Evolutionary conservation across 805 yeast species (phyloP).

Genomic region (Ogataea degrootiae): DNA sequence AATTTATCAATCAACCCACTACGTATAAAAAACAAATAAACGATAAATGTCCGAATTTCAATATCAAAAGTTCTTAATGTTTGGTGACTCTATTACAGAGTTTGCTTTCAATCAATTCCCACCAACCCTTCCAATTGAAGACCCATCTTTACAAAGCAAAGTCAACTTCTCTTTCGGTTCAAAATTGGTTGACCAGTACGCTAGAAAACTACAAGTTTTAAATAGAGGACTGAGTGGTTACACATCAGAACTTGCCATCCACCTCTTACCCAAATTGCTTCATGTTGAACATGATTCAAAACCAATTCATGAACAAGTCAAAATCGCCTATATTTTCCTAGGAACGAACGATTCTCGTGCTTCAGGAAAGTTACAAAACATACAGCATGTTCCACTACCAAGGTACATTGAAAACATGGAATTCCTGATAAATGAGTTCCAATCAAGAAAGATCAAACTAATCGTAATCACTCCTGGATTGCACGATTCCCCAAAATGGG

Average conservation of each 20-base stretch:
- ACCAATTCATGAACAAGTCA: constrained; percentile 30
- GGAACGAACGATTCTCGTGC: constrained; percentile 71
- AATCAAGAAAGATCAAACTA: constrained; percentile 40
- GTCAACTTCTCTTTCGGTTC: constrained; percentile 29
- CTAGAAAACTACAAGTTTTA: constrained; percentile 60
- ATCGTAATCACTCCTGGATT: constrained; percentile 62
- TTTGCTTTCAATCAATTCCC: constrained; percentile 23
- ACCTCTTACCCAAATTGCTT: constrained; percentile 47
- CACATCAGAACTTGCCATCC: constrained; percentile 55
- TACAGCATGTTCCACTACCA: constrained; percentile 42
- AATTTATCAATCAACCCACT: background rate
- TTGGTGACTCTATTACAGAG: constrained; percentile 36
- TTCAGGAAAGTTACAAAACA: constrained; percentile 33
- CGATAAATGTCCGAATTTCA: constrained; percentile 15
- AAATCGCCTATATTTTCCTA: constrained; percentile 54
- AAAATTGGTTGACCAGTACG: constrained; percentile 36
- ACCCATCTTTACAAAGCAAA: too few relatives aligned
- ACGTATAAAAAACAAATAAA: background rate
- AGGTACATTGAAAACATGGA: constrained; percentile 45
- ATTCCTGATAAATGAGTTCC: constrained; percentile 37
- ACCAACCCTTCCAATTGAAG: background rate
- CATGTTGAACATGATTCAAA: constrained; percentile 38
- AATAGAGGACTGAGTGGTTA: constrained; percentile 79
- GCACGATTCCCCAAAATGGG: constrained; percentile 44
- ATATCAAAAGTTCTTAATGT: constrained; percentile 25